Evolutionary conservation across 2,329 filamentous ascomycete species (phyloP), one percentile per base, ranked within the genome.

Genomic region (Phyllachora maydis): DNA sequence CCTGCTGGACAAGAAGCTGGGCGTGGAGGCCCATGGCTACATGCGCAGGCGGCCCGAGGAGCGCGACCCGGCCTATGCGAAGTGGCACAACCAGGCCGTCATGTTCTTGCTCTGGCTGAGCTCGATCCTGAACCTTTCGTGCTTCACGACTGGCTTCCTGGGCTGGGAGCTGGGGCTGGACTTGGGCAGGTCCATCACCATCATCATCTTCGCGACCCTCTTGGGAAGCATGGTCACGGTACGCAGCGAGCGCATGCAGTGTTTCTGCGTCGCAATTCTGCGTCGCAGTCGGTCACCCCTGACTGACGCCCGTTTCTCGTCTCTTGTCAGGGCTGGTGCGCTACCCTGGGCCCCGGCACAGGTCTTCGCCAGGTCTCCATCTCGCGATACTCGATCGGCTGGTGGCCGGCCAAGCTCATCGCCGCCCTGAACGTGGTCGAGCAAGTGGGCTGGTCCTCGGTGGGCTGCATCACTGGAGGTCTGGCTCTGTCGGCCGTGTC

Each of bases 91-190:
- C 33, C 49, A 50, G 29, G 36, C 52, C 26, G 46, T 47, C 26
- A 63, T 62, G 57, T 56, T 54, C 8, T 37, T 59, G 27, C 42
- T 63, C 27, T 63, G 58, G 58, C 54, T 57, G 11, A 52, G 47
- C 21, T 51, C 48, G 7, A 59, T 54, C 1, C 52, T 60, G 48
- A 60, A 61, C 35, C 46, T 52, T 14, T 51, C 47, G 18, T 61
- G 55, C 34, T 59, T 62, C 27, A 45, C 54, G 3, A 57, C 54
- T 0, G 58, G 58, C 7, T 59, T 63, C 27, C 36, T 63, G 23
- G 57, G 58, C 6, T 49, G 45, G 41, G 46, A 58, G 29, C 46
- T 61, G 16, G 56, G 55, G 5, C 36, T 62, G 13, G 48, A 46
- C 18, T 36, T 62, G 14, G 38, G 39, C 21, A 51, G 56, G 31